Base-by-base conservation (phyloP, 2,329 filamentous ascomycete species). In the Cytospora piceae region DNA sequence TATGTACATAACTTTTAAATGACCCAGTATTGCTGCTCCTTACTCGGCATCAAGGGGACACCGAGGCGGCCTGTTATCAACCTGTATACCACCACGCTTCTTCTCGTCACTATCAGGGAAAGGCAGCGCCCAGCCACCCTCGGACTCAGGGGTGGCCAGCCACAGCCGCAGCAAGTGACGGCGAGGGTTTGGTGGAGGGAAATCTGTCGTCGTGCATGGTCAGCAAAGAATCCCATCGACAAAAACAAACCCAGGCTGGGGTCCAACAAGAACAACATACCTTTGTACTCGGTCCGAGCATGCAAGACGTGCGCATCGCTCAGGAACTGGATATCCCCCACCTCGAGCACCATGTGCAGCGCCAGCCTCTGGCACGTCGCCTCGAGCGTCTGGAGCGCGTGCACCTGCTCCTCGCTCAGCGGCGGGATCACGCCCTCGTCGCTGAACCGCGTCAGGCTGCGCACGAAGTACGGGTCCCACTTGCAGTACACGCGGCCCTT, bases 401-500 rank as follows among this genome's bases (percentile, higher is more conserved):
- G 85, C 61, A 83, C 71, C 78, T 96, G 93, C 65, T 84, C 89
- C 0, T 82, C 77, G 8, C 88, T 91, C 46, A 96, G 80, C 0
- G 89, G 79, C 7, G 93, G 93, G 67, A 96, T 67, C 24, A 67
- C 46, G 39, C 67, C 92, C 22, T 79, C 77, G 73, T 92, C 87
- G 0, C 87, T 91, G 80, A 94, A 95, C 32, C 92, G 86, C 24
- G 80, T 83, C 9, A 96, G 82, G 11, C 89, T 93, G 69, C 87
- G 87, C 67, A 96, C 87, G 75, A 90, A 96, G 83, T 96, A 96
- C 1, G 93, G 93, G 74, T 96, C 93, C 87, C 90, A 96, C 82
- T 96, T 96, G 76, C 87, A 89, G 78, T 92, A 94, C 14, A 94
- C 85, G 17, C 91, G 81, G 39, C 84, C 84, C 71, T 88, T 82